Evolutionary conservation across 2,329 filamentous ascomycete genomes (phyloP), one percentile per base, ranked within the genome.

Genomic region (Hymenoscyphus fraxineus): DNA sequence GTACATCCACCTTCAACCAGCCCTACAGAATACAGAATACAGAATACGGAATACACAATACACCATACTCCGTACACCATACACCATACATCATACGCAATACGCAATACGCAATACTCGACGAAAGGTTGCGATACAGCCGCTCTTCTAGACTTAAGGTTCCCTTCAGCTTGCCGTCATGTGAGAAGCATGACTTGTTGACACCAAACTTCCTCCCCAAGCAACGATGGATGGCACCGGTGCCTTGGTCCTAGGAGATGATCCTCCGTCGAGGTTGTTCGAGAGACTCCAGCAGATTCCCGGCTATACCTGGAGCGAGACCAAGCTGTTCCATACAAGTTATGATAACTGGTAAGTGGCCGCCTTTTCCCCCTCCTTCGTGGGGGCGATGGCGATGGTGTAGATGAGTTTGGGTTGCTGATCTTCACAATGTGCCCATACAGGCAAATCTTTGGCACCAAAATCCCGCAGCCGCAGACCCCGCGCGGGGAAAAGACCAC

Each of bases 261-360:
- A 71, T 55, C 87, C 88, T 65, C 89, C 88, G 55, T 80, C 83
- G 69, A 85, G 88, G 72, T 83, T 93, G 61, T 89, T 88, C 71
- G 89, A 93, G 75, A 85, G 90, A 60, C 81, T 93, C 69, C 83
- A 85, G 67, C 88, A 91, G 75, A 82, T 93, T 68, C 83, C 88
- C 57, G 90, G 89, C 61, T 93, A 92, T 75, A 86, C 84, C 6
- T 93, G 90, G 90, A 89, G 93, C 76, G 88, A 91, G 69, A 82
- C 84, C 15, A 76, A 73, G 64, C 85, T 85, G 12, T 80, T 83
- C 63, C 86, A 88, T 73, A 84, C 85, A 60, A 92, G 88, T 72
- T 97, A 97, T 78, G 92, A 96, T 76, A 93, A 93, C 80, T 98
- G 93, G 92, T 87, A 47, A 54, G 58, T 38, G 44, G 60, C 7